Base-by-base conservation (phyloP, 1,284 basidiomycete species). In the Cryptococcus sp. region DNA sequence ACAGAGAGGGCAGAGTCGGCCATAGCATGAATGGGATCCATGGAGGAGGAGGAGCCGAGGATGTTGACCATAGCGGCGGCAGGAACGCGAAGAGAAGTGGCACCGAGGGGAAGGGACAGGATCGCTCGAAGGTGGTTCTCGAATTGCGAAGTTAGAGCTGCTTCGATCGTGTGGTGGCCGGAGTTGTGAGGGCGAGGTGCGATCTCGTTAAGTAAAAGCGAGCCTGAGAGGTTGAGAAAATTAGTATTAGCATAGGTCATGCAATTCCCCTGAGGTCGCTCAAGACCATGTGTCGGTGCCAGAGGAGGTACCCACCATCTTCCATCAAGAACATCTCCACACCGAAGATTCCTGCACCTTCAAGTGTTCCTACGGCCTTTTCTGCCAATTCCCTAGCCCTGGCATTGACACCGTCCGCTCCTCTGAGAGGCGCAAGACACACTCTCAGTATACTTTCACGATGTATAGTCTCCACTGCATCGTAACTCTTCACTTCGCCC, bases 141-240 rank as follows among this genome's bases (percentile, higher is more conserved):
- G 80, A 93, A 99, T 80, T 99, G 96, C 15, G 93, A 97, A 3
- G 93, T 91, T 67, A 92, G 84, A 77, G 92, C 96, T 0, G 95
- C 94, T 79, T 98, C 95, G 73, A 99, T 98, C n/a, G 95, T 98
- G 79, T 98, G 97, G 77, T 99, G 96, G 0, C 95, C 95, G 10
- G 93, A 97, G 80, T 99, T 99, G 79, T 99, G 96, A 0, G 96
- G 95, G 22, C 96, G 85, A n/a, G 96, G 96, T 0, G 96, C 96
- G 62, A 99, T 97, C 80, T 99, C 96, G 78, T 99, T 99, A 66
- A 99, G 84, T 58, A 88, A 86, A 3, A 99, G 83, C 0, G 81
- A 78, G 23, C 89, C 92, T 94, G 66, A 47, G 45, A 56, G 37
- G 29, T 43, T 22, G 17, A 29, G 10, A 52, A 8, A 13, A 46